Base-by-base conservation (phyloP, 2,329 filamentous ascomycete species). In the Fusarium sp. region DNA sequence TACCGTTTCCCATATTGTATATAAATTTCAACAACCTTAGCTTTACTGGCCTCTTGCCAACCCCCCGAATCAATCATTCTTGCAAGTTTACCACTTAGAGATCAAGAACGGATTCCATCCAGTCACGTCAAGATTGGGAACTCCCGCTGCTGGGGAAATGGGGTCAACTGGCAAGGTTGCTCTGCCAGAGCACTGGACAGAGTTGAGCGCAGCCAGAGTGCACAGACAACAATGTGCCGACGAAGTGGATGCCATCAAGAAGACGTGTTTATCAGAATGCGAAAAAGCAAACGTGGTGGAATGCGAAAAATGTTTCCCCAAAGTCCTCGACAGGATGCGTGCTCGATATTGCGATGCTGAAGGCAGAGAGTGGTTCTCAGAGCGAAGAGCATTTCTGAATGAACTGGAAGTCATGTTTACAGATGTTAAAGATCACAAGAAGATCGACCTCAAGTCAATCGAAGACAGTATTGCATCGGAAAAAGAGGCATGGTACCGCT, bases 401-500 rank as follows among this genome's bases (percentile, higher is more conserved):
- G 85, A 86, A 60, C 81, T 90, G 15, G 85, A 86, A 67, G 77
- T 78, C 49, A 75, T 88, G 49, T 85, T 90, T 68, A 78, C 84
- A 9, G 84, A 86, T 55, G 86, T 84, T 56, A 84, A 83, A 71
- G 79, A 82, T 20, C 79, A 82, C 70, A 82, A 83, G 41, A 76
- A 83, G 47, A 75, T 81, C n/a, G 81, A 82, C 56, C 78, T 88
- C 17, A 79, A 81, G 45, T 79, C 76, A 22, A 84, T 90, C 44
- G 87, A 89, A 71, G 81, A 83, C 27, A 84, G 84, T 65, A 84
- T 90, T 72, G 80, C 81, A 14, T 83, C 83, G 33, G 87, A 89
- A 75, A 87, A 87, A 74, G 83, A 83, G 66, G 83, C 83, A 15
- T 89, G 88, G 87, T 87, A 88, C 63, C 83, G 85, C 60, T 85